Evolutionary conservation across 164 flowering plant species (phyloP), one percentile per base, ranked within the genome.

Genomic region (Platanus orientalis): DNA sequence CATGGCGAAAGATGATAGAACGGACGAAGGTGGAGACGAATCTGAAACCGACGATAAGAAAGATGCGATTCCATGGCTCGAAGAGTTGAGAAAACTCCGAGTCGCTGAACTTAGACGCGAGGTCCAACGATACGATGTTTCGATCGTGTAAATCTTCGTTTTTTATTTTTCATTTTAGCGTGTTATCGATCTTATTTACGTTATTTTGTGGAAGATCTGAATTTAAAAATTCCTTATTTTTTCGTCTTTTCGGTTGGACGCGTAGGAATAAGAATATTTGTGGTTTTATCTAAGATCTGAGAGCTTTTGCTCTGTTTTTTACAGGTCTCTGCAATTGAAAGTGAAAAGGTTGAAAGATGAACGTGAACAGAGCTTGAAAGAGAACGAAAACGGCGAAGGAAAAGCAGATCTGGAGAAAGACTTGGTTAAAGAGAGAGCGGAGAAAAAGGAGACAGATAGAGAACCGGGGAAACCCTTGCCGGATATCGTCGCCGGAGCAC

Each of bases 331-430:
- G 83, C 86, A 91, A 75, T 64, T 59, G 75, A 86, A 84, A 71
- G 88, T 91, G 80, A 86, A 86, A 68, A 78, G 56, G 65, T 69
- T 94, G 74, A 75, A 81, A 64, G 90, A 91, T 40, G 97, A 91
- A 54, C 63, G 89, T 11, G 89, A 84, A 1, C 68, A 23, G 50
- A 72, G 78, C 69, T 48, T 54, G 56, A 60, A 42, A 27, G 78
- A 56, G 54, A 39, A 62, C 7, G 73, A 67, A 2, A 36, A 39
- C 60, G 62, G 16, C 17, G 60, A 53, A 9, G 58, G 42, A 28
- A 64, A 76, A 27, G 65, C 86, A 83, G 98, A 92, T 88, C 92
- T 76, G 71, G 81, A 61, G 26, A 55, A 12, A 10, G 47, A 42
- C 11, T 42, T 13, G 47, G 47, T 9, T 52, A 54, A 67, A 52